A percentile compares a stretch with the other conserved stretches of the same genome.
Evolutionary conservation across 352 stramenopile genomes (phyloP).

Genomic region (Thalassiosira exigua): DNA sequence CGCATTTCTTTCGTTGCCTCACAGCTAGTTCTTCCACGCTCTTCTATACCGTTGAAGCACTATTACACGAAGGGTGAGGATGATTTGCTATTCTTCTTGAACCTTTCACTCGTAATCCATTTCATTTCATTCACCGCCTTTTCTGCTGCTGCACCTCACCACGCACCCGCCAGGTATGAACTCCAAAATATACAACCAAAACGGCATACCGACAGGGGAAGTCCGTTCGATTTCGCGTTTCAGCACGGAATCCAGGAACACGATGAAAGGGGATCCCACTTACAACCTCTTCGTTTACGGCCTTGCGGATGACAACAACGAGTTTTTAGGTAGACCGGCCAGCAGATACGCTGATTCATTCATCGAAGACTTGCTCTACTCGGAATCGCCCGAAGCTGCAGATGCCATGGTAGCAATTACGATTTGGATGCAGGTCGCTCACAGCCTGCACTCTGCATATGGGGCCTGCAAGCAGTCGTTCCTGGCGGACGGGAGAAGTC

Average conservation of each 20-base stretch:
- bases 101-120: no score
- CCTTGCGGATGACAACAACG: conserved; percentile 67
- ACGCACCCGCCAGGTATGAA: conserved; percentile 66
- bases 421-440: conserved; percentile 84
- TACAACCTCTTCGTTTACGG: conserved; percentile 80
- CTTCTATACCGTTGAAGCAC: no score
- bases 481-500: conserved; percentile 42
- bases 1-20: no score
- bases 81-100: no score
- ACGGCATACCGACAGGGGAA: conserved; percentile 64
- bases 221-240: conserved; percentile 67
- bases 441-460: conserved; percentile 72
- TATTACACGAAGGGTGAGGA: conserved; percentile 71
- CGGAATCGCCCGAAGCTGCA: conserved; percentile 49
- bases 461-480: conserved; percentile 66
- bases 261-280: conserved; percentile 75
- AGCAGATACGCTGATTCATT: conserved; percentile 79
- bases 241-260: conserved; percentile 52
- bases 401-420: conserved; percentile 76
- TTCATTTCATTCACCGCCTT: no score
- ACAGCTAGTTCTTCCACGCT: no score
- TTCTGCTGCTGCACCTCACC: no score
- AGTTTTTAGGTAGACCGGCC: conserved; percentile 67
- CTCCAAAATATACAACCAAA: conserved; percentile 74
- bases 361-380: conserved; percentile 68